Base-by-base conservation (phyloP, 2,329 filamentous ascomycete genomes). In the Hypoxylon sp. region DNA sequence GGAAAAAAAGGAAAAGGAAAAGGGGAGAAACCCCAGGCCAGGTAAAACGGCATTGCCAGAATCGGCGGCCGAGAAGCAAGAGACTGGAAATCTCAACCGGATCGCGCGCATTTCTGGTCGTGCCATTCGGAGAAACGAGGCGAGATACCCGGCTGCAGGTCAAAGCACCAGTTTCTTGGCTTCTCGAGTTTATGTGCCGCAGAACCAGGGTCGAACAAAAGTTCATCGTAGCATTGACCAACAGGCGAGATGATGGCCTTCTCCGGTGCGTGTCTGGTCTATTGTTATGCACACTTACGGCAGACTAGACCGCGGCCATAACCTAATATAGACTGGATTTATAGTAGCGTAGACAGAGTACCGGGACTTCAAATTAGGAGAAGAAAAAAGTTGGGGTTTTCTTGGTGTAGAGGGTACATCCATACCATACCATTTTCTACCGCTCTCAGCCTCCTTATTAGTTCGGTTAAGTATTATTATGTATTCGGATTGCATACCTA, bases 131-230 rank as follows among this genome's bases (percentile, higher is more conserved):
- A 51, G 51, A 58, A 55, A 55, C 55, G 55, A 58, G 55, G 51
- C 51, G 51, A 58, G 55, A 58, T 58, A 58, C 55, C 55, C 55
- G 55, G 55, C 55, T 58, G 55, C 55, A 58, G 55, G 55, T 55
- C 55, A 58, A 50, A 52, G 55, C 55, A 46, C 19, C 34, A 16
- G 26, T 26, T 43, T 58, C 49, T 51, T 42, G 43, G 23, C 36
- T 48, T 31, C 26, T 23, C 36, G 43, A 29, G 26, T 36, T 43
- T 52, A 58, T 55, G 55, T 55, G 55, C 51, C 55, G 51, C 51
- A 56, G 46, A 51, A 48, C 47, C 47, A 55, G 55, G 51, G 40
- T 55, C n/a, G n/a, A 42, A 58, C 51, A 58, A 58, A 58, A 55
- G 51, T 51, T 40, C 55, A 52, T 55, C 34, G 51, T 58, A 48